Percentiles rank a stretch among this genome's conserved stretches.
These are phyloP conservation scores for Strigomonas culicis DNA, from an alignment of 208 protist genomes.

Conservation along the genomic window DNA sequence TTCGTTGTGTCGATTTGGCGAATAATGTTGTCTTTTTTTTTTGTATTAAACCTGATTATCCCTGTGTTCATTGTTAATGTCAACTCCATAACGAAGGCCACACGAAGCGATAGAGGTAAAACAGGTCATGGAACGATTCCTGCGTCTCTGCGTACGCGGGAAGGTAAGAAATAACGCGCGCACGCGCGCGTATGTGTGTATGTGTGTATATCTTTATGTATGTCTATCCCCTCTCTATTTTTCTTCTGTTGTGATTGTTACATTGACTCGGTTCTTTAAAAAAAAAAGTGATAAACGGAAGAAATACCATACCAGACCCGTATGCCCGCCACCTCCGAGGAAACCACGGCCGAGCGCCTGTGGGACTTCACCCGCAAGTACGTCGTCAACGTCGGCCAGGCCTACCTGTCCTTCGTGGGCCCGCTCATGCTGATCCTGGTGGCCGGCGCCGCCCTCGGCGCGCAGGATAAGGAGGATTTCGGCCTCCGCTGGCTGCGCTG, in stretches of 20 bases:
- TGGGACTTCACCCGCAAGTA: constrained; percentile 63
- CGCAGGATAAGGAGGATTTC: constrained; percentile 72
- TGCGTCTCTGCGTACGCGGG: too few species aligned
- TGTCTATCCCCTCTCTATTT: neutral
- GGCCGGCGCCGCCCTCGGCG: constrained; percentile 45
- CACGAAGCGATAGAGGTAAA: too few species aligned
- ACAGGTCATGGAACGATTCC: too few species aligned
- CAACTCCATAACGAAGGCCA: too few species aligned
- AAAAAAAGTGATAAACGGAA: constrained; percentile 14
- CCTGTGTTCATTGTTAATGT: too few species aligned
- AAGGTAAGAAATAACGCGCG: too few species aligned
- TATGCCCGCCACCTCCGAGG: neutral
- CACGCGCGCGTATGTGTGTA: too few species aligned
- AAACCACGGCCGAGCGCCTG: constrained; percentile 11
- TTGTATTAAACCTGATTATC: too few species aligned
- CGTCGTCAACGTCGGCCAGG: constrained; percentile 27
- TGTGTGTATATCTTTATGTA: neutral
- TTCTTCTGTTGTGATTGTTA: neutral
- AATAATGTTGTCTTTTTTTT: too few species aligned
- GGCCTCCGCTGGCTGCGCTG: constrained; percentile 75
- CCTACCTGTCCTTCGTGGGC: constrained; percentile 52
- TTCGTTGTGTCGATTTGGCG: too few species aligned
- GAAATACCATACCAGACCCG: neutral
- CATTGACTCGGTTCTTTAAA: neutral
- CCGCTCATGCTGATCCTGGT: constrained; percentile 48